Evolutionary conservation across 768 basidiomycete species (phyloP).

Genomic region (Dentipellis sp.): DNA sequence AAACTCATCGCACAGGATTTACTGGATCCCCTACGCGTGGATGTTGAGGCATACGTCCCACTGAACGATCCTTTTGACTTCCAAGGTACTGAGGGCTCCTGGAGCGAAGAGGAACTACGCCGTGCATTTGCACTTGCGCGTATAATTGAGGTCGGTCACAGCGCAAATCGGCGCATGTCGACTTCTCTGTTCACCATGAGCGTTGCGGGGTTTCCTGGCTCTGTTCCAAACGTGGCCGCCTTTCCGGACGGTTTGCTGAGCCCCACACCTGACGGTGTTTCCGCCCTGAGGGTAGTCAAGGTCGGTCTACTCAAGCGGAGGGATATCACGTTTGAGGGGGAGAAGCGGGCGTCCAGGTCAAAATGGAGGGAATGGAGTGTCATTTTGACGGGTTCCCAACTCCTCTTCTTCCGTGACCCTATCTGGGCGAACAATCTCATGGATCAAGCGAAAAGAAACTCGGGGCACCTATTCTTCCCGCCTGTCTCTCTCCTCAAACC

Average conservation of each 20-base stretch:
- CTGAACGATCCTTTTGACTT: conserved; percentile 56
- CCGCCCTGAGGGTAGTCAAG: conserved; percentile 65
- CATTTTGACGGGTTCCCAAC: conserved; percentile 80
- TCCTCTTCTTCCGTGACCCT: conserved; percentile 81
- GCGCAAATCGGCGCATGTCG: conserved; percentile 24
- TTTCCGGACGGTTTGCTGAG: conserved; percentile 19
- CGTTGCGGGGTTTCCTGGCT: conserved; percentile 25
- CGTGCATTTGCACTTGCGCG: conserved; percentile 52
- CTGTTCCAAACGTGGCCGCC: conserved; percentile 16
- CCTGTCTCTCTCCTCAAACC: conserved; percentile 49
- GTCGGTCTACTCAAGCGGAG: conserved; percentile 76
- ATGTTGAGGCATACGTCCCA: conserved; percentile 52
- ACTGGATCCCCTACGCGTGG: conserved; percentile 58
- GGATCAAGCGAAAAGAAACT: conserved; percentile 29
- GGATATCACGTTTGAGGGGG: conserved; percentile 67
- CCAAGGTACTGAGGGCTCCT: conserved; percentile 54
- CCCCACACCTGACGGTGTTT: conserved; percentile 23
- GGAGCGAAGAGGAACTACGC: conserved; percentile 61
- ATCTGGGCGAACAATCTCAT: conserved; percentile 41
- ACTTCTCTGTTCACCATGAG: conserved; percentile 33
- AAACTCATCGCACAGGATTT: conserved; percentile 37
- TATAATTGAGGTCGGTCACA: conserved; percentile 43
- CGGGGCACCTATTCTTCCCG: conserved; percentile 28
- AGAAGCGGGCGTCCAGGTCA: conserved; percentile 62
- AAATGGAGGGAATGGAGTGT: conserved; percentile 90